Evolutionary conservation across 495 filamentous ascomycete genomes (phyloP).

Genomic region (Penicillium angulare): DNA sequence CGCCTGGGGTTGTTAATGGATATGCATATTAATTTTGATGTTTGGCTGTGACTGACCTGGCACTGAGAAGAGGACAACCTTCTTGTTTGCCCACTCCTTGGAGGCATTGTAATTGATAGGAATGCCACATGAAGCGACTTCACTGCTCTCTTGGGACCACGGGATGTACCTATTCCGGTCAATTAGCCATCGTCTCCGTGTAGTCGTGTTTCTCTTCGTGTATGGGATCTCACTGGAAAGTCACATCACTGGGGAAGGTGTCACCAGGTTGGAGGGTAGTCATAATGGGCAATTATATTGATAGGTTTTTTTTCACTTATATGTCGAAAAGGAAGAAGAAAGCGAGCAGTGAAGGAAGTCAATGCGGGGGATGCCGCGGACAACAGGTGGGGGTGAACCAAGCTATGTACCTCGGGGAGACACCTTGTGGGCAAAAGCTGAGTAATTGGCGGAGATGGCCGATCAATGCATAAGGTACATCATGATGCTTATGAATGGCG

Average conservation of each 20-base stretch:
- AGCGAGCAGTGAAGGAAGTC: too few relatives aligned
- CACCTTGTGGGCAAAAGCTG: too few relatives aligned
- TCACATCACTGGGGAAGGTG: slow-evolving; percentile 72
- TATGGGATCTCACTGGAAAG: slow-evolving; percentile 57
- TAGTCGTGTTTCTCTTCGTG: not conserved
- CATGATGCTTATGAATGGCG: too few relatives aligned
- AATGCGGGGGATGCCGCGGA: too few relatives aligned
- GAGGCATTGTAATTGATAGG: slow-evolving; percentile 77
- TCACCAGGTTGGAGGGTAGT: slow-evolving; percentile 73
- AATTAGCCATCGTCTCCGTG: slow-evolving; percentile 12
- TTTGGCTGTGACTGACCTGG: slow-evolving; percentile 52
- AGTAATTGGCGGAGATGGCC: too few relatives aligned
- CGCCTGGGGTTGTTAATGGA: slow-evolving; percentile 45
- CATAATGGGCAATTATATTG: slow-evolving; percentile 49
- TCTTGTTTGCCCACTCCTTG: slow-evolving; percentile 82
- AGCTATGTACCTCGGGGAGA: too few relatives aligned
- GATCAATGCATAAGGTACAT: too few relatives aligned
- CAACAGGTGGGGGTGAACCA: too few relatives aligned
- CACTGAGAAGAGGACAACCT: slow-evolving; percentile 84
- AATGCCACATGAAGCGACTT: slow-evolving; percentile 71
- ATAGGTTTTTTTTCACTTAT: too few relatives aligned
- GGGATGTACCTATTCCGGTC: slow-evolving; percentile 58
- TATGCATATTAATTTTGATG: not conserved
- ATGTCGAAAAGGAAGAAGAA: too few relatives aligned
- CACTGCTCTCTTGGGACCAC: slow-evolving; percentile 60